Evolutionary conservation across 352 stramenopile species (phyloP), one percentile per base, ranked within the genome.

Genomic region (Globisporangium takayamanum): DNA sequence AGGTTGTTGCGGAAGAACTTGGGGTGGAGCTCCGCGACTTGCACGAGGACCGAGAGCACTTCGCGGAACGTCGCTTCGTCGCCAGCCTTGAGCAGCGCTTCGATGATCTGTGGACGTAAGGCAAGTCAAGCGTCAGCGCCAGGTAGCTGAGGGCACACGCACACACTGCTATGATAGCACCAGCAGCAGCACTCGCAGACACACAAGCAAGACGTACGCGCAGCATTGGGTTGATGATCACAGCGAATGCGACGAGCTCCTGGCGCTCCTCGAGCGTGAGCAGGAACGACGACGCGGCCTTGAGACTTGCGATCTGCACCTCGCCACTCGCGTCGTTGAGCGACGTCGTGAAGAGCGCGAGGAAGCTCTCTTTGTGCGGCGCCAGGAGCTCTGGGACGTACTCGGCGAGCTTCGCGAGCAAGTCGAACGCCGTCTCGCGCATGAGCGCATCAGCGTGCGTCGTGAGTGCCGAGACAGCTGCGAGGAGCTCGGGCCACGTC

Each of bases 1-100:
- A 92, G 64, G 50, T 78, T 64, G 51, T 72, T 70, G 65, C 80
- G 76, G 68, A 94, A 92, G 68, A 94, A 92, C 57, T 84, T 89
- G 18, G 85, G 81, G 63, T 94, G 85, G 49, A 86, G 67, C 56
- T 89, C 85, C 0, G 82, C 77, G 8, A 94, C 70, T 67, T 88
- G 77, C 53, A 94, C 72, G 36, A 94, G 73, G 53, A 73, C 67
- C 20, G 80, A 78, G 15, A 94, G 68, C 44, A 92, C 76, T 39
- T 91, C 81, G 45, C 85, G 83, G 57, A 92, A 82, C 11, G 68
- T 74, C 1, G 69, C 60, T 53, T 94, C 83, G 57, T 94, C 85
- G 14, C 70, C 71, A 10, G 57, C 51, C 45, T 76, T 72, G 7
- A 92, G 66, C 30, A 92, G 68, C 47, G 60, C 55, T 50, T 94